A percentile compares a stretch with the other conserved stretches of the same genome.
phyloP scores from a whole-genome alignment of 352 stramenopile genomes.

The Globisporangium yorkense region DNA sequence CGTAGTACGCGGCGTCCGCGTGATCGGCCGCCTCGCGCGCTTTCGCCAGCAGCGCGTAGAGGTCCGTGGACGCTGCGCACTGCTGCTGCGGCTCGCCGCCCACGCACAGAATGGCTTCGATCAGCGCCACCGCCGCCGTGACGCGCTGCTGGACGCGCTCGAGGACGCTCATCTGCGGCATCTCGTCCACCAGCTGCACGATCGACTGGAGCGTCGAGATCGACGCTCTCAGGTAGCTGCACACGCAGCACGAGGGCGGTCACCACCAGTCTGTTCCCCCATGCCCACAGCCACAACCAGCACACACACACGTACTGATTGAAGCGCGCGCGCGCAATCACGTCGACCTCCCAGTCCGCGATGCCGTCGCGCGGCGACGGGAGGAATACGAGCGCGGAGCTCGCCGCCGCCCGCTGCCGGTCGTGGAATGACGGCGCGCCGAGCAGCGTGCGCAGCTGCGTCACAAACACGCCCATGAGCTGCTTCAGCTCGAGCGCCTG shows the following conservation, averaged over 20 bases:
- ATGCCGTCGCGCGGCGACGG: slow-evolving; percentile 44
- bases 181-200: slow-evolving; percentile 54
- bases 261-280: neutral
- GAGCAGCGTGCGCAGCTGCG: slow-evolving; percentile 54
- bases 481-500: slow-evolving; percentile 28
- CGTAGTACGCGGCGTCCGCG: slow-evolving; percentile 52
- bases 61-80: slow-evolving; percentile 11
- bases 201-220: slow-evolving; percentile 72
- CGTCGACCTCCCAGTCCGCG: slow-evolving; percentile 70
- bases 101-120: slow-evolving; percentile 51
- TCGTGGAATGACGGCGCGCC: slow-evolving; percentile 46
- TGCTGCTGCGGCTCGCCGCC: slow-evolving; percentile 1
- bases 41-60: slow-evolving; percentile 25
- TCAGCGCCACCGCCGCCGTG: slow-evolving; percentile 30
- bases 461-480: slow-evolving; percentile 65
- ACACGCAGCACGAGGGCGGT: neutral
- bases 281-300: neutral
- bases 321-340: slow-evolving; percentile 40
- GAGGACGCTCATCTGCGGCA: slow-evolving; percentile 71
- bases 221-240: slow-evolving; percentile 43
- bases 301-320: slow-evolving; percentile 20
- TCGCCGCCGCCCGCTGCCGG: slow-evolving; percentile 26
- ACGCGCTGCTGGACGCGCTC: slow-evolving; percentile 58
- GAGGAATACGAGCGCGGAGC: slow-evolving; percentile 30
- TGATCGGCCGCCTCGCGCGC: slow-evolving; percentile 41